These are phyloP conservation scores for Globisporangium polare DNA, from an alignment of 352 stramenopile species.

Conservation along the genomic window DNA sequence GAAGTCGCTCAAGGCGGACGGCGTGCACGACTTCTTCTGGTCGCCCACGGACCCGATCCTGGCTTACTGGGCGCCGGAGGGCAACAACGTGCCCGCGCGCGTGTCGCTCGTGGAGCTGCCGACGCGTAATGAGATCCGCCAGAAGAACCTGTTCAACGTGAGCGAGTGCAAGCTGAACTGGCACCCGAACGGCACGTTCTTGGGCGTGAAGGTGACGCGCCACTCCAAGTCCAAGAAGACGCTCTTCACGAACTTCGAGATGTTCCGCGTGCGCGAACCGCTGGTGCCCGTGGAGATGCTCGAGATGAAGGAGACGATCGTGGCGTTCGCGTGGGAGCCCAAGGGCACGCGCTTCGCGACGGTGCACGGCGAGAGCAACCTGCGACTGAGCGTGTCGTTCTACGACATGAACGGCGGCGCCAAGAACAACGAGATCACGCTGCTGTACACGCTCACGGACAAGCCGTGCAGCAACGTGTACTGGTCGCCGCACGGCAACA, in stretches of 20 bases:
- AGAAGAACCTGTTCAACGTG: slow-evolving; percentile 99
- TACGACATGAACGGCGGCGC: slow-evolving; percentile 91
- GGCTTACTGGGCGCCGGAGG: slow-evolving; percentile 97
- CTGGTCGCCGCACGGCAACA: slow-evolving; percentile 93
- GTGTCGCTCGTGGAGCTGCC: slow-evolving; percentile 97
- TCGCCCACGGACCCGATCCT: slow-evolving; percentile 93
- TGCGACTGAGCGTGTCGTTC: slow-evolving; percentile 94
- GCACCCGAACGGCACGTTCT: slow-evolving; percentile 95
- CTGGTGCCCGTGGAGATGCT: slow-evolving; percentile 98
- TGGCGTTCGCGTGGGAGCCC: slow-evolving; percentile 97
- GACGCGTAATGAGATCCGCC: slow-evolving; percentile 91
- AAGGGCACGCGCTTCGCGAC: slow-evolving; percentile 95
- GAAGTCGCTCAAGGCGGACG: slow-evolving; percentile 93
- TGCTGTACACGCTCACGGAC: slow-evolving; percentile 93
- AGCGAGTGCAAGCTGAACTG: slow-evolving; percentile 93
- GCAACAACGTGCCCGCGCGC: slow-evolving; percentile 92
- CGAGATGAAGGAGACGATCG: slow-evolving; percentile 95
- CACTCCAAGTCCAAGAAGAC: slow-evolving; percentile 97
- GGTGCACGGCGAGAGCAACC: slow-evolving; percentile 93
- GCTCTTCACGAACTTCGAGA: slow-evolving; percentile 98
- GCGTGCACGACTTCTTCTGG: slow-evolving; percentile 98
- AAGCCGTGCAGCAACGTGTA: slow-evolving; percentile 96
- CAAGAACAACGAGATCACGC: slow-evolving; percentile 89
- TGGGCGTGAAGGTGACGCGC: slow-evolving; percentile 88
- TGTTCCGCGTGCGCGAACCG: slow-evolving; percentile 95